Conservation (phyloP, 2,329 filamentous ascomycete species). For the Colletotrichum somersetense region DNA sequence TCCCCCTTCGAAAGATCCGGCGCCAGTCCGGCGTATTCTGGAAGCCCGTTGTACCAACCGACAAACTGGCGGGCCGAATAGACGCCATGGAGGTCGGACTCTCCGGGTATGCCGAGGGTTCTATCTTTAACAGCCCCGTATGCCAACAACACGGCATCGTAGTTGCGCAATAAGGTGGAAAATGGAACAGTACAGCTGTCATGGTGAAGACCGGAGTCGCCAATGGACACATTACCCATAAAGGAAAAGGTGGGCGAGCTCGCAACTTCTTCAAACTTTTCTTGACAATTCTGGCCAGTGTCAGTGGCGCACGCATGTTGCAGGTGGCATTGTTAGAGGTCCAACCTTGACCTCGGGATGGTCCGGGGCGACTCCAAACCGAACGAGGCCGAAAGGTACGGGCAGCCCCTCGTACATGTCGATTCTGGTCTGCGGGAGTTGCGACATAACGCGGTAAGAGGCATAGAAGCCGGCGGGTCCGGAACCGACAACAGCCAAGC, state of each 20-base stretch:
- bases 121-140: constrained; percentile 92
- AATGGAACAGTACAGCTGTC: constrained; percentile 72
- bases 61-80: constrained; percentile 94
- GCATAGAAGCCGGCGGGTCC: constrained; percentile 98
- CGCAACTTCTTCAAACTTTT: constrained; percentile 92
- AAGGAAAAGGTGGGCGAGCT: constrained; percentile 87
- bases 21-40: constrained; percentile 79
- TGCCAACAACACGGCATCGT: constrained; percentile 91
- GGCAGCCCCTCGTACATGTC: constrained; percentile 98
- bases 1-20: constrained; percentile 82
- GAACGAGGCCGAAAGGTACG: constrained; percentile 90
- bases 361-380: constrained; percentile 97
- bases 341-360: constrained; percentile 96
- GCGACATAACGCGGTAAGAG: constrained; percentile 85
- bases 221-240: constrained; percentile 88
- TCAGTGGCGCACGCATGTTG: constrained; percentile 1
- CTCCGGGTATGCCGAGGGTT: constrained; percentile 82
- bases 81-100: constrained; percentile 78
- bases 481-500: constrained; percentile 90
- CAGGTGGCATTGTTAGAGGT: constrained; percentile 13
- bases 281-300: constrained; percentile 83
- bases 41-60: constrained; percentile 97
- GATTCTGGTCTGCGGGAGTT: constrained; percentile 77
- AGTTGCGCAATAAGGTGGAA: constrained; percentile 78
- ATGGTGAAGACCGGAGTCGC: constrained; percentile 60